These are phyloP conservation scores for Salvia splendens DNA, from an alignment of 257 asterid species.

Conservation along the genomic window DNA sequence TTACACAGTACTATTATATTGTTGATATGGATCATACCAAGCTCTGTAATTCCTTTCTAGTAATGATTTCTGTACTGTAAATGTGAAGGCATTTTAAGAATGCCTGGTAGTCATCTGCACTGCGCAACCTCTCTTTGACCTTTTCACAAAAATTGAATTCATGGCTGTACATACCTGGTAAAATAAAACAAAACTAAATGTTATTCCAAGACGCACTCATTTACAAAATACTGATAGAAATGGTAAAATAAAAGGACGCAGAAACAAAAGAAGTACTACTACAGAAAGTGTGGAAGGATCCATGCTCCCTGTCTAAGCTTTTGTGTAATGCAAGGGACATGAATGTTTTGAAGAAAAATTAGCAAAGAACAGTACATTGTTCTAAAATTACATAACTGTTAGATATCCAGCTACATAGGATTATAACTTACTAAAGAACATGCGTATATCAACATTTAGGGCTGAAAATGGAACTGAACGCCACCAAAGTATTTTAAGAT, in stretches of 20 bases:
- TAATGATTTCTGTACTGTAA: slow-evolving; percentile 89
- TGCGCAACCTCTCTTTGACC: slow-evolving; percentile 82
- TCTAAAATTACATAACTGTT: slow-evolving; percentile 7
- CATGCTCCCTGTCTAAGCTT: background rate
- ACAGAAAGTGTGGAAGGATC: slow-evolving; percentile 6
- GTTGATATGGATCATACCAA: slow-evolving; percentile 81
- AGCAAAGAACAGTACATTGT: background rate
- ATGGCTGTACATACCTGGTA: slow-evolving; percentile 66
- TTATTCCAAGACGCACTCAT: slow-evolving; percentile 23
- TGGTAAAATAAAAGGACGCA: slow-evolving; percentile 5
- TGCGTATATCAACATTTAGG: slow-evolving; percentile 1
- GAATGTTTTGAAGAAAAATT: background rate
- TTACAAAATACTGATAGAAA: slow-evolving; percentile 6
- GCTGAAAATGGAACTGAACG: slow-evolving; percentile 9
- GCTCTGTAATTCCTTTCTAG: slow-evolving; percentile 77
- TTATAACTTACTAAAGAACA: background rate
- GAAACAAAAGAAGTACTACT: background rate
- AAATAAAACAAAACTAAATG: slow-evolving; percentile 32
- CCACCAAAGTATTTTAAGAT: background rate
- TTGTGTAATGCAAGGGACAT: background rate
- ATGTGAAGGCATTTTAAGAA: slow-evolving; percentile 95
- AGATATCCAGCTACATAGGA: slow-evolving; percentile 9
- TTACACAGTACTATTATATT: slow-evolving; percentile 15
- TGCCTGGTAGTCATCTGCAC: slow-evolving; percentile 90
- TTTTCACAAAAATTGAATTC: slow-evolving; percentile 90